Evolutionary conservation across 2,329 filamentous ascomycete genomes (phyloP), one percentile per base, ranked within the genome.

Genomic region (Chrysosporium queenslandicum): DNA sequence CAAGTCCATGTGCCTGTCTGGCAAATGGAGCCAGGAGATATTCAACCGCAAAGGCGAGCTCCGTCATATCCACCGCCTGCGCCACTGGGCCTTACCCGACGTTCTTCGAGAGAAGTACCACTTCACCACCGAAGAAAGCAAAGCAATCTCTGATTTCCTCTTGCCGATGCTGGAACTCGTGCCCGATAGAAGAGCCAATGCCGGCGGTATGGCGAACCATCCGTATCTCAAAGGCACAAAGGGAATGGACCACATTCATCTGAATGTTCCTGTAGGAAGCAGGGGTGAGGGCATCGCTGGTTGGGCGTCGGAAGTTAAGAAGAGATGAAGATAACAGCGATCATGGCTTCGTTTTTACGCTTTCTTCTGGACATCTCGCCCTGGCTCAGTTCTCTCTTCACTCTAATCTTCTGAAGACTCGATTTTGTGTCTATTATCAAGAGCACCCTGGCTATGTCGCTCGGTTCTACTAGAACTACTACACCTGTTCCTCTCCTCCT

Each of bases 1-100:
- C 50, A 94, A 94, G 68, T 86, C 87, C 3, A 78, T 97, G 46
- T 96, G 88, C 69, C 79, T 95, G 51, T 85, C 86, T 1, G 92
- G 92, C 48, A 96, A 96, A 71, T 97, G 92, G 92, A 90, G 85
- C 12, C 91, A 96, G 69, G 92, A 97, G 68, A 98, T 98, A 58
- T 98, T 98, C 76, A 97, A 96, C 68, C 83, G 92, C 59, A 94
- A 95, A 59, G 92, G 92, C 61, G 92, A 98, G 68, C 79, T 98
- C 34, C 87, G 92, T 54, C 97, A 98, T 72, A 98, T 98, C 62
- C 92, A 97, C 69, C 82, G 92, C 41, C 78, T 98, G 58, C 86
- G 92, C 49, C 91, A 97, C 71, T 98, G 92, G 92, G 89, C 90
- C 0, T 75, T 98, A 4, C 82, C 90, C 0, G 91, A 97, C 63